These are phyloP conservation scores for Eucalyptus decipiens DNA, from an alignment of 345 rosid genomes.

Conservation along the genomic window DNA sequence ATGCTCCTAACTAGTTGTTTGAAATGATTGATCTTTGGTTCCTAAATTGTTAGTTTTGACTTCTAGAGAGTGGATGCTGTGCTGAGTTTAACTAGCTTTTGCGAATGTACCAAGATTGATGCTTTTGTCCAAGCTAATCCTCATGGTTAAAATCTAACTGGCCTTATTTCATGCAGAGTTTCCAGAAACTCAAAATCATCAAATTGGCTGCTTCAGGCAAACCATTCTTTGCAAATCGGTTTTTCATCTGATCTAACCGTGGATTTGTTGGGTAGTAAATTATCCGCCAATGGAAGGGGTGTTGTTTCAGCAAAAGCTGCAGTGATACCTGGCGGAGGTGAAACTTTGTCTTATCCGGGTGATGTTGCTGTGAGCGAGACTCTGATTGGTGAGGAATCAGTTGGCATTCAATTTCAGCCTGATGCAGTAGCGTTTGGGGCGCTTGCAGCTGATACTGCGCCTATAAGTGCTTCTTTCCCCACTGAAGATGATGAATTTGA, in stretches of 20 bases:
- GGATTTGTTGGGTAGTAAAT: conserved; percentile 7
- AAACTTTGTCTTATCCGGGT: conserved; percentile 28
- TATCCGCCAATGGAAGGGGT: conserved; percentile 14
- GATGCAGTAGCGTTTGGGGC: conserved; percentile 31
- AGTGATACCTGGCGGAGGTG: conserved; percentile 53
- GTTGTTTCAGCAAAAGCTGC: conserved; percentile 30
- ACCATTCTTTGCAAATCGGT: conserved; percentile 9
- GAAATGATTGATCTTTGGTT: background rate
- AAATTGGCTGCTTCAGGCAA: conserved; percentile 12
- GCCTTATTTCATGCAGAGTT: conserved; percentile 14
- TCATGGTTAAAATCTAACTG: background rate
- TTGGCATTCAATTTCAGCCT: conserved; percentile 12
- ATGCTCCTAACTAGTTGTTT: background rate
- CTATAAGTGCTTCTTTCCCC: conserved; percentile 25
- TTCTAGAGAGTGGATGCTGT: background rate
- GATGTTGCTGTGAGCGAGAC: conserved; percentile 7
- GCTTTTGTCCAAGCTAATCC: background rate
- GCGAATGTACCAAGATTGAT: background rate
- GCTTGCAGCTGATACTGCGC: conserved; percentile 31
- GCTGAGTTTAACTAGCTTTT: background rate
- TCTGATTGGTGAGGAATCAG: background rate
- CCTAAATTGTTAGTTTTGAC: background rate
- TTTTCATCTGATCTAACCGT: conserved; percentile 6
- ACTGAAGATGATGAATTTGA: conserved; percentile 52
- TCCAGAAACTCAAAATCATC: conserved; percentile 24